Base-by-base conservation (phyloP, 129 eudicot genomes). In the Helianthus annuus region DNA sequence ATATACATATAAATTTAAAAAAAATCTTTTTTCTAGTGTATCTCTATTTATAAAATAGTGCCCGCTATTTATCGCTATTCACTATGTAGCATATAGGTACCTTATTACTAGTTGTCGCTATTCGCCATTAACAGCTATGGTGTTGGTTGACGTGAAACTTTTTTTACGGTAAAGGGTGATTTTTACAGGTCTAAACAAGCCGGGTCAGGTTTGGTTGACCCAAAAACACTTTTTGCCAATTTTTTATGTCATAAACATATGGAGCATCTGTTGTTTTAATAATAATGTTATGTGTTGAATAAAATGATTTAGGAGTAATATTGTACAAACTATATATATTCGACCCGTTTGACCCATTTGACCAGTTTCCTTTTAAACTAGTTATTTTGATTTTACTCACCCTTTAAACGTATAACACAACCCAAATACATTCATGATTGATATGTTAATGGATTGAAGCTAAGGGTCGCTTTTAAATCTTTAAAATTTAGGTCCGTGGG, bases 401-500 rank as follows among this genome's bases (percentile, higher is more conserved):
- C 10, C 6, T 0, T 67, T 17, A 11, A 27, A 38, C 65, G 10
- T 29, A 0, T 29, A 55, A 3, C 64, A 39, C 39, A 54, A 54
- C 64, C 52, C 10, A 9, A 10, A 67, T 51, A 3, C 13, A 54
- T 49, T 56, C 62, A 3, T 22, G 10, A 56, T 32, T 32, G 36
- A 32, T 32, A 32, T 32, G 38, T 56, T 19, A 56, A 56, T 56
- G 14, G 22, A 19, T 56, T 10, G 62, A 56, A 56, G 4, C 0
- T 19, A 6, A 44, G 3, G 56, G 11, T 17, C 46, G 29, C 13
- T 4, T 1, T 8, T 40, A 52, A 15, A 17, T 70, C 16, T 51
- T 36, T 36, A 56, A 6, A 42, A 44, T 79, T 68, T 79, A 95
- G 99, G 89, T 95, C 99, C 24, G 99, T 95, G 1, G 99, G 97